phyloP scores from a whole-genome alignment of 371 early-diverging fungal genomes.

The Syncephalastrum sp. region DNA sequence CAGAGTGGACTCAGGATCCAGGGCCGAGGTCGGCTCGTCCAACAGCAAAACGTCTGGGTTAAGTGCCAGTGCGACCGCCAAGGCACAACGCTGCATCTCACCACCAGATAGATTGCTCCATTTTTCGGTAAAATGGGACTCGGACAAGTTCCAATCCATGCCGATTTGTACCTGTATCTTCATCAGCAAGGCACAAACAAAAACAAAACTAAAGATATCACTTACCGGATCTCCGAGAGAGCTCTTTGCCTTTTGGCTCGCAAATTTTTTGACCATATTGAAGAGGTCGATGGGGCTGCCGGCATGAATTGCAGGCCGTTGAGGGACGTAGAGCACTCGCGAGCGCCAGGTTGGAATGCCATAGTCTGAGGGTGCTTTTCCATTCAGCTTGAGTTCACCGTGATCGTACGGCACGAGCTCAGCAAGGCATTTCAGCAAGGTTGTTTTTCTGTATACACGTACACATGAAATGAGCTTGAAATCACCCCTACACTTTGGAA shows the following conservation, averaged over 20 bases:
- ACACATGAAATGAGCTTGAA: slow-evolving; percentile 1
- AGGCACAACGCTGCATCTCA: slow-evolving; percentile 81
- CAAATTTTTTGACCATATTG: slow-evolving; percentile 55
- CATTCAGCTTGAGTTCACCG: slow-evolving; percentile 58
- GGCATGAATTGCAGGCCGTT: slow-evolving; percentile 71
- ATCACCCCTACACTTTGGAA: not conserved
- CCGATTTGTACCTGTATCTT: slow-evolving; percentile 47
- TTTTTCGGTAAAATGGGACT: slow-evolving; percentile 70
- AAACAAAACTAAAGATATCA: not conserved
- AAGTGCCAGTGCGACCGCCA: slow-evolving; percentile 80
- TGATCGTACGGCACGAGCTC: slow-evolving; percentile 68
- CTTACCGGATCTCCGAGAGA: slow-evolving; percentile 59
- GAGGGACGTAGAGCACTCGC: slow-evolving; percentile 84
- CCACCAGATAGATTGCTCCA: slow-evolving; percentile 87
- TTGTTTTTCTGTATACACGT: slow-evolving; percentile 66
- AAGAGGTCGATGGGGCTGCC: slow-evolving; percentile 76
- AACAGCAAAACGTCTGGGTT: slow-evolving; percentile 78
- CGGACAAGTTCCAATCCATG: slow-evolving; percentile 63
- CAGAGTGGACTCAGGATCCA: slow-evolving; percentile 73
- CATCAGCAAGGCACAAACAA: no score
- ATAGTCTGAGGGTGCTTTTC: slow-evolving; percentile 58
- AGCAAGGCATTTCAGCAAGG: slow-evolving; percentile 80
- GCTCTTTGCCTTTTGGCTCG: slow-evolving; percentile 44
- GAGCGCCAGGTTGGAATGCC: slow-evolving; percentile 79
- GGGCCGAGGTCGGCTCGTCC: slow-evolving; percentile 88